Conservation (phyloP, 1,284 basidiomycete species). For the Ustilago nuda region DNA sequence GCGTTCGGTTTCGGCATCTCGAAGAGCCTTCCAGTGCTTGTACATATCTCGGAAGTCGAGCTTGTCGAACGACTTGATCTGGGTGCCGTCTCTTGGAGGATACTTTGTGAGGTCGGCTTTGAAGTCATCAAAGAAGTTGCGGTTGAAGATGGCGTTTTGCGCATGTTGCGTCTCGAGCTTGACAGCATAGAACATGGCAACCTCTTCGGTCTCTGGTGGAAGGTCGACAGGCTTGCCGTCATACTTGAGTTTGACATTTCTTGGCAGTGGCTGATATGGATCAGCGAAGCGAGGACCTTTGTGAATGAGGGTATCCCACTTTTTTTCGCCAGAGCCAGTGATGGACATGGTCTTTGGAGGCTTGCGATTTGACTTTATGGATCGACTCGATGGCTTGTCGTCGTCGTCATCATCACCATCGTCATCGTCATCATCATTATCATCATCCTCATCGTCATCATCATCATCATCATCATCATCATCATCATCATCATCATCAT, state of each 20-base stretch:
- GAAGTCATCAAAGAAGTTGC: slow-evolving; percentile 97
- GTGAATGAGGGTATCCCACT: slow-evolving; percentile 94
- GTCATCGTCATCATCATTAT: slow-evolving; percentile 51
- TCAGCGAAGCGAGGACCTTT: slow-evolving; percentile 96
- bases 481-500: slow-evolving; percentile 70
- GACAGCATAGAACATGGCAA: slow-evolving; percentile 94
- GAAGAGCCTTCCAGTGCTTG: slow-evolving; percentile 77
- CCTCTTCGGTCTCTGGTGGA: slow-evolving; percentile 89
- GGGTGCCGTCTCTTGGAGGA: slow-evolving; percentile 81
- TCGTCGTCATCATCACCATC: slow-evolving; percentile 70
- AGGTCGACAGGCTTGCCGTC: slow-evolving; percentile 85
- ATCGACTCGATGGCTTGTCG: slow-evolving; percentile 70
- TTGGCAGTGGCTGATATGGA: slow-evolving; percentile 87
- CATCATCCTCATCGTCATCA: slow-evolving; percentile 43
- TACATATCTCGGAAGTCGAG: slow-evolving; percentile 97
- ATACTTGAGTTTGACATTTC: slow-evolving; percentile 92
- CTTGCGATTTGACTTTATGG: slow-evolving; percentile 35
- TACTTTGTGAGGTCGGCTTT: slow-evolving; percentile 80
- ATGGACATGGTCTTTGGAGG: slow-evolving; percentile 50
- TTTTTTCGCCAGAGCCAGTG: slow-evolving; percentile 66
- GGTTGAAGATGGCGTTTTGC: slow-evolving; percentile 86
- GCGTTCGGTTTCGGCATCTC: slow-evolving; percentile 87
- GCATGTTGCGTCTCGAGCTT: slow-evolving; percentile 94
- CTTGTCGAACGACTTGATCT: slow-evolving; percentile 81
- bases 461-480: slow-evolving; percentile 48